phyloP scores from a whole-genome alignment of 2,329 filamentous ascomycete genomes.

The Hysterium pulicare region DNA sequence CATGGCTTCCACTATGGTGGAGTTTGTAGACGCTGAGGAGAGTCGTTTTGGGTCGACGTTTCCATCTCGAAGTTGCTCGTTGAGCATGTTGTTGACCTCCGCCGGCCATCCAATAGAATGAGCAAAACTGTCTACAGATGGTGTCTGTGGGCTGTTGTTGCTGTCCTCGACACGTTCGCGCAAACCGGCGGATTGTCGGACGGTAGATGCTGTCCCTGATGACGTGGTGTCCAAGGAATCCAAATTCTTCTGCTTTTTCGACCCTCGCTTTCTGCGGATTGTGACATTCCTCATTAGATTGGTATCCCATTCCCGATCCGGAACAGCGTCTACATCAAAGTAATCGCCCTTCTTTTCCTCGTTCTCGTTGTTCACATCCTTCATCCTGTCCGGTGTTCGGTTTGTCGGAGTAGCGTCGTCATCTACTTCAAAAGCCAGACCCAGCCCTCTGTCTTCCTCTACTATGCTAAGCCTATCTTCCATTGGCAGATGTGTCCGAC shows the following conservation, averaged over 20 bases:
- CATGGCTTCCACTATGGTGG: conserved; percentile 54
- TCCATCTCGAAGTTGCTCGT: conserved; percentile 22
- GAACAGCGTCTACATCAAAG: conserved; percentile 21
- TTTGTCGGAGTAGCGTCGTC: conserved; percentile 32
- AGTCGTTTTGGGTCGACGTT: conserved; percentile 41
- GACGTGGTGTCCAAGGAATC: conserved; percentile 14
- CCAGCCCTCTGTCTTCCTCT: conserved; percentile 30
- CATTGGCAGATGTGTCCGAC: conserved; percentile 26
- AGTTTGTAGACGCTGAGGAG: conserved; percentile 51
- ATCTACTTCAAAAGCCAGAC: conserved; percentile 33
- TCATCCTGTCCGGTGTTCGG: conserved; percentile 4
- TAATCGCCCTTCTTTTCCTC: conserved; percentile 11
- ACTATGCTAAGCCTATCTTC: conserved; percentile 22
- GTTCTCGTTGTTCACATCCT: conserved; percentile 6
- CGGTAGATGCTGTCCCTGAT: conserved; percentile 17
- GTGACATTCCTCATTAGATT: conserved; percentile 42
- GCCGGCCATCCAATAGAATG: conserved; percentile 51
- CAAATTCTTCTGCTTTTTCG: conserved; percentile 17
- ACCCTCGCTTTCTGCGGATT: conserved; percentile 33
- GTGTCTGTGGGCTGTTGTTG: conserved; percentile 28
- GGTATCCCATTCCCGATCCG: conserved; percentile 39
- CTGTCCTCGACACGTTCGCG: conserved; percentile 33
- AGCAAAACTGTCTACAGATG: conserved; percentile 48
- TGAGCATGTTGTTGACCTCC: conserved; percentile 24
- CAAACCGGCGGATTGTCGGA: conserved; percentile 23